Evolutionary conservation across 305 asterid species (phyloP).

Genomic region (Fraxinus dipetala): DNA sequence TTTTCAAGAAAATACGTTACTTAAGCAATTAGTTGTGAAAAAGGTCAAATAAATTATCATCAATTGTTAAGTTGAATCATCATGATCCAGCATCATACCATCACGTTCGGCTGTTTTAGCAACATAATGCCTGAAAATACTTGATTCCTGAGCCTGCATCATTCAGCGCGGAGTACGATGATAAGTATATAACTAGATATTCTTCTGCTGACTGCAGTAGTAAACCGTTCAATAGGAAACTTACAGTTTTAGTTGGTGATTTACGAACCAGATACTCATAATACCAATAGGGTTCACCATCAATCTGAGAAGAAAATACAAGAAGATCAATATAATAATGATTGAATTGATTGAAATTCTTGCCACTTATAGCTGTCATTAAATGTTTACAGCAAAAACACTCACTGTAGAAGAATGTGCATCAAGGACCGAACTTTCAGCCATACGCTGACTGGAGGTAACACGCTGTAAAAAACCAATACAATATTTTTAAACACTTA

Average conservation of each 20-base stretch:
- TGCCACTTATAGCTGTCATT: neutral
- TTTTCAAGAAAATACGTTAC: neutral
- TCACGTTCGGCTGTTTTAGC: slow-evolving; percentile 89
- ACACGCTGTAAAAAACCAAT: slow-evolving; percentile 58
- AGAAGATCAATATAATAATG: slow-evolving; percentile 10
- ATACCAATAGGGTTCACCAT: slow-evolving; percentile 88
- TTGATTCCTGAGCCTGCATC: slow-evolving; percentile 67
- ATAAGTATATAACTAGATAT: slow-evolving; percentile 17
- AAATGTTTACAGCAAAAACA: slow-evolving; percentile 22
- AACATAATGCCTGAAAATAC: slow-evolving; percentile 74
- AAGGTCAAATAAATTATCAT: neutral
- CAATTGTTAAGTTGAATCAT: neutral
- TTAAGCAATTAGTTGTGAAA: neutral
- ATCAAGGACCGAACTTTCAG: slow-evolving; percentile 84
- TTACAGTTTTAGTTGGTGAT: slow-evolving; percentile 78
- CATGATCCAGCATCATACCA: slow-evolving; percentile 45
- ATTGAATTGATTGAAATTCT: slow-evolving; percentile 7
- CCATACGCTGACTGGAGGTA: slow-evolving; percentile 73
- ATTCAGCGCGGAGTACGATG: slow-evolving; percentile 22
- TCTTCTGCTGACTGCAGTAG: slow-evolving; percentile 13
- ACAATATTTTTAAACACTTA: slow-evolving; percentile 13
- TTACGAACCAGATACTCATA: slow-evolving; percentile 86
- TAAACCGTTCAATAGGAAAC: slow-evolving; percentile 26
- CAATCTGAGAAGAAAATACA: slow-evolving; percentile 48
- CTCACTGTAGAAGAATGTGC: slow-evolving; percentile 82